These are phyloP conservation scores for Fusarium ambrosium DNA, from an alignment of 2,329 filamentous ascomycete species.

Conservation along the genomic window DNA sequence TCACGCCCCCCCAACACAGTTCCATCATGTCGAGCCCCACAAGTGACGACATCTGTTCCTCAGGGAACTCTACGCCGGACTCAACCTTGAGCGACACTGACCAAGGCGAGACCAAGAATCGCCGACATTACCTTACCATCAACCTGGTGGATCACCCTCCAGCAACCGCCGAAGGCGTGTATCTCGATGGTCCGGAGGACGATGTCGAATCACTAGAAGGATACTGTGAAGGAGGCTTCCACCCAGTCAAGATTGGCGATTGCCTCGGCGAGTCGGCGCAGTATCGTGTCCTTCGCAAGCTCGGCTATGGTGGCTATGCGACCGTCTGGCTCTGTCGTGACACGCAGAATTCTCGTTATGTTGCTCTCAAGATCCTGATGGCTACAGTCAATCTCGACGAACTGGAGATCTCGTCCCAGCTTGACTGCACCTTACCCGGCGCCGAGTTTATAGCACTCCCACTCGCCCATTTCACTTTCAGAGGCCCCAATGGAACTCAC, in stretches of 20 bases:
- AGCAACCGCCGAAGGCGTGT: conserved; percentile 7
- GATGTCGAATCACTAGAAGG: conserved; percentile 9
- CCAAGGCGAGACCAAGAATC: not conserved
- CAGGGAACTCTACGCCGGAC: not conserved
- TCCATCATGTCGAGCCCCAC: not conserved
- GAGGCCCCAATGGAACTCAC: conserved; percentile 45
- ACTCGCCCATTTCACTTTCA: accelerated
- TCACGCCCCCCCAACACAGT: too few species aligned
- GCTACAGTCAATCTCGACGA: not conserved
- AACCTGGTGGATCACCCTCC: not conserved
- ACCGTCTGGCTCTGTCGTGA: conserved; percentile 24
- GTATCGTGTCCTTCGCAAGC: conserved; percentile 27
- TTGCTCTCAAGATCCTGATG: conserved; percentile 10
- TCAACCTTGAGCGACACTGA: not conserved
- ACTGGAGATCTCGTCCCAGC: accelerated
- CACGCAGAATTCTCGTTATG: accelerated
- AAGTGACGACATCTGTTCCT: not conserved
- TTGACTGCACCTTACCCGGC: not conserved
- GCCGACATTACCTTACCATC: not conserved
- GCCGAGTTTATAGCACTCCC: not conserved
- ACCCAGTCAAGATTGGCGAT: conserved; percentile 23
- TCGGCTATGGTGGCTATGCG: conserved; percentile 23
- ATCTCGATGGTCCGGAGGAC: not conserved
- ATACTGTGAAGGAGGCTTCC: conserved; percentile 25
- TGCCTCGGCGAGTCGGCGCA: not conserved